A percentile compares a stretch with the other conserved stretches of the same genome.
Conservation (phyloP, 805 yeast genomes). For the Wickerhamomyces hampshirensis region DNA sequence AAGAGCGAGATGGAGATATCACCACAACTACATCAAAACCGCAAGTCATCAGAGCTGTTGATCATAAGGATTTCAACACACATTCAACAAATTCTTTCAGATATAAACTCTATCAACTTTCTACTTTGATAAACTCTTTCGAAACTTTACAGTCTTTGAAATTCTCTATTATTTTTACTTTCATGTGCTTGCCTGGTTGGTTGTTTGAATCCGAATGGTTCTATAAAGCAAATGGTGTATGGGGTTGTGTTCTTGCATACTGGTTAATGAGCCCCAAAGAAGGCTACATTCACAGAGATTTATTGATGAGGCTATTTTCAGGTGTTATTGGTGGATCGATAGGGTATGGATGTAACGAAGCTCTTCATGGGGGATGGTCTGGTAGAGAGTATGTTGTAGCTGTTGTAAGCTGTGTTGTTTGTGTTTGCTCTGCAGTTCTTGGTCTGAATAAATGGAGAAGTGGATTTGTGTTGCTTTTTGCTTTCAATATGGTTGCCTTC, state of each 20-base stretch:
- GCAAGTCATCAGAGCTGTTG: conserved; percentile 32
- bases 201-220: conserved; percentile 38
- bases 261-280: conserved; percentile 37
- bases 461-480: background rate
- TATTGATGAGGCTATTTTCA: background rate
- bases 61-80: conserved; percentile 36
- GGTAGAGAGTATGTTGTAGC: background rate
- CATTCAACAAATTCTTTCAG: conserved; percentile 35
- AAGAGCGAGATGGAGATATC: conserved; percentile 2
- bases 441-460: background rate
- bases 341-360: background rate
- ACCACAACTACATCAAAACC: conserved; percentile 1
- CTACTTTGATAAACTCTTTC: conserved; percentile 28
- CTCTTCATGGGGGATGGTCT: background rate
- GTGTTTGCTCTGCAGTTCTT: background rate
- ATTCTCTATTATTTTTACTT: conserved; percentile 30
- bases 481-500: conserved; percentile 35
- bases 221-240: conserved; percentile 36
- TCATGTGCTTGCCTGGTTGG: conserved; percentile 42
- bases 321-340: background rate
- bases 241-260: conserved; percentile 35
- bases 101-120: conserved; percentile 34
- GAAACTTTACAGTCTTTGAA: conserved; percentile 42
- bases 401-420: background rate
- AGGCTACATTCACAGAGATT: background rate